These are phyloP conservation scores for Lentinus tigrinus DNA, from an alignment of 768 basidiomycete genomes.

Conservation along the genomic window DNA sequence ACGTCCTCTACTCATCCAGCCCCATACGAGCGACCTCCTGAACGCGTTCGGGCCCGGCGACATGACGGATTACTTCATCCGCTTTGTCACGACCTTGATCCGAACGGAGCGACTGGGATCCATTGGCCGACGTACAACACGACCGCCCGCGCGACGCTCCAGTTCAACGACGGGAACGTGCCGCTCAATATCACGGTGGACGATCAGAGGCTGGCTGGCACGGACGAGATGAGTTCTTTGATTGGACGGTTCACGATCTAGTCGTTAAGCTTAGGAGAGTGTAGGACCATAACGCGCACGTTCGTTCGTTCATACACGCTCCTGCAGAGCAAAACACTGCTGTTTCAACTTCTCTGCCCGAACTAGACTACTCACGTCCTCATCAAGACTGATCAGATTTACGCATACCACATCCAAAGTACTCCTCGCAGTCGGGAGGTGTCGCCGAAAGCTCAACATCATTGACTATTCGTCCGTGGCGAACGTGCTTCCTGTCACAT, in stretches of 20 bases:
- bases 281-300: too few relatives aligned
- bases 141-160: not conserved
- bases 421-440: too few relatives aligned
- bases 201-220: not conserved
- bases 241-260: not conserved
- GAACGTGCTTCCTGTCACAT: too few relatives aligned
- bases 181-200: not conserved
- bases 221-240: not conserved
- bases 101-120: slow-evolving; percentile 32
- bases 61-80: slow-evolving; percentile 46
- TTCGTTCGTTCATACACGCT: too few relatives aligned
- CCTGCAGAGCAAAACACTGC: too few relatives aligned
- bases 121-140: slow-evolving; percentile 20
- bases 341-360: too few relatives aligned
- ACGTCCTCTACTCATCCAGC: slow-evolving; percentile 26
- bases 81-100: slow-evolving; percentile 45
- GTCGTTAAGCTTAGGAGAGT: too few relatives aligned
- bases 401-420: too few relatives aligned
- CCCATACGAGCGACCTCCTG: slow-evolving; percentile 43
- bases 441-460: too few relatives aligned
- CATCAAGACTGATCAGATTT: too few relatives aligned
- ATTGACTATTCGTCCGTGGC: too few relatives aligned
- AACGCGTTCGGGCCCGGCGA: slow-evolving; percentile 43
- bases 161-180: not conserved
- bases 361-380: too few relatives aligned